Percentiles rank a stretch among this genome's conserved stretches.
Conservation (phyloP, 225 moss, liverwort and hornwort genomes). For the Physcomitrium patens region DNA sequence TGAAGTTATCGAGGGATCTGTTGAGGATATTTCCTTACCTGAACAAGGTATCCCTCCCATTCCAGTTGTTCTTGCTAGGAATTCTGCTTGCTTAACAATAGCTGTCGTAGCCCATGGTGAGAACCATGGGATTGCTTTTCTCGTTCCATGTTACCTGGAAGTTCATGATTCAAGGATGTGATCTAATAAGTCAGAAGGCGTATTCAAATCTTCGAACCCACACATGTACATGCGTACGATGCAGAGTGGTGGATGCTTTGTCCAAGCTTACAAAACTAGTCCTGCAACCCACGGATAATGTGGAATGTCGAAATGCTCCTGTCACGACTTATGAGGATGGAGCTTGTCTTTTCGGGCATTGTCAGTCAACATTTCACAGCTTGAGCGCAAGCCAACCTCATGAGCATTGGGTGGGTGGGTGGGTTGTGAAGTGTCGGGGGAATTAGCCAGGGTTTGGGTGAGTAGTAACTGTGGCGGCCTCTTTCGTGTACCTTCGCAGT, state of each 20-base stretch:
- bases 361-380: not conserved
- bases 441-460: constrained; percentile 82
- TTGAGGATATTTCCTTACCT: constrained; percentile 82
- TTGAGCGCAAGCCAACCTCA: constrained; percentile 52
- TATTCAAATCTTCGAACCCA: too few relatives aligned
- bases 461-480: constrained; percentile 82
- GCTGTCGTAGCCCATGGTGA: not conserved
- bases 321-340: not conserved
- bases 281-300: not conserved
- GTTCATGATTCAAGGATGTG: too few relatives aligned
- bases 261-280: not conserved
- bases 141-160: too few relatives aligned
- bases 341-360: constrained; percentile 18
- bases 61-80: not conserved
- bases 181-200: too few relatives aligned
- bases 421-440: constrained; percentile 85
- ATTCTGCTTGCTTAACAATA: not conserved
- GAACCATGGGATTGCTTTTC: too few relatives aligned
- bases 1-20: constrained; percentile 90
- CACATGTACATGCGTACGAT: not conserved
- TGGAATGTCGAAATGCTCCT: not conserved
- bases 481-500: constrained; percentile 86
- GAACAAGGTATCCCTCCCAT: constrained; percentile 68
- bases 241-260: not conserved
- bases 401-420: constrained; percentile 43